Percentiles rank a stretch among this genome's conserved stretches.
Evolutionary conservation across 495 filamentous ascomycete species (phyloP).

Genomic region (Chlorociboria aeruginascens): DNA sequence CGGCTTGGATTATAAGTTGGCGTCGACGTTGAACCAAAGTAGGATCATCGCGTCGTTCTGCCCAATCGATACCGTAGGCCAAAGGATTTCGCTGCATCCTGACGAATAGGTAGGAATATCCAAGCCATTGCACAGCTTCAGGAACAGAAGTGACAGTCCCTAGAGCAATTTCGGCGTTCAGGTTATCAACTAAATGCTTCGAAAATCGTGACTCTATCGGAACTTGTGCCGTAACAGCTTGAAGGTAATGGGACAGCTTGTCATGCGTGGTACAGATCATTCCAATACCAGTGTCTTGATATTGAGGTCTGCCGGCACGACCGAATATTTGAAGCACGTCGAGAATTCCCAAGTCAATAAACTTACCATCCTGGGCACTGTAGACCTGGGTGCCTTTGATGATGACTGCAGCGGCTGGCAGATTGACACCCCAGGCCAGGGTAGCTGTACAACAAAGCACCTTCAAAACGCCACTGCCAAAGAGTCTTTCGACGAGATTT

Average conservation of each 20-base stretch:
- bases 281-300: constrained; percentile 88
- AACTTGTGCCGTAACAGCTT: constrained; percentile 86
- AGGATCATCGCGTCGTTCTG: constrained; percentile 81
- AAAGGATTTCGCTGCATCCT: constrained; percentile 88
- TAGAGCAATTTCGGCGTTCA: constrained; percentile 90
- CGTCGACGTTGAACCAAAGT: constrained; percentile 69
- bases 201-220: constrained; percentile 95
- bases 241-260: constrained; percentile 83
- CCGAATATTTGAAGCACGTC: constrained; percentile 98
- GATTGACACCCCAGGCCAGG: constrained; percentile 96
- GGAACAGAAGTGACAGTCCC: constrained; percentile 92
- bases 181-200: constrained; percentile 80
- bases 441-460: constrained; percentile 98
- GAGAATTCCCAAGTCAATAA: constrained; percentile 90
- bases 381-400: constrained; percentile 70
- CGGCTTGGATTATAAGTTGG: constrained; percentile 77
- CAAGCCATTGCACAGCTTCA: constrained; percentile 92
- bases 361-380: constrained; percentile 90
- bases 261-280: constrained; percentile 95
- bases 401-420: constrained; percentile 91
- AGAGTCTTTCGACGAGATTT: constrained; percentile 86
- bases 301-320: constrained; percentile 93
- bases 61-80: constrained; percentile 90
- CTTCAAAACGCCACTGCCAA: constrained; percentile 77
- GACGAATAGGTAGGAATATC: constrained; percentile 95